These are phyloP conservation scores for Cocos nucifera DNA, from an alignment of 176 grass and related monocot species.

Conservation along the genomic window DNA sequence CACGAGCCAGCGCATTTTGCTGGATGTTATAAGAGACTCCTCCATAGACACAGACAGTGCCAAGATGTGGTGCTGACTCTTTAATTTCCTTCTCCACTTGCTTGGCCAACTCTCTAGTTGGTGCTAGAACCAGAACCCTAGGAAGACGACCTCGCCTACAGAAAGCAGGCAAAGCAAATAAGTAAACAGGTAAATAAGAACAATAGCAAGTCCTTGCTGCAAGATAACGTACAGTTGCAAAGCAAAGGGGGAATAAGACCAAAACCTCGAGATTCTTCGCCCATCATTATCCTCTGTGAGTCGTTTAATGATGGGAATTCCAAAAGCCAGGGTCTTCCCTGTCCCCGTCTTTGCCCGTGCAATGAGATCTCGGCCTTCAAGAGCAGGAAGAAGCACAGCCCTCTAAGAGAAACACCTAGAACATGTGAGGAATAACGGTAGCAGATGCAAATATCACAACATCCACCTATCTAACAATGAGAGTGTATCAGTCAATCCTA, in stretches of 20 bases:
- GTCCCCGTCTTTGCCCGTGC: conserved; percentile 97
- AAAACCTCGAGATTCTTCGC: conserved; percentile 32
- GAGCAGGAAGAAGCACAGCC: conserved; percentile 76
- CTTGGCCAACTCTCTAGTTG: conserved; percentile 89
- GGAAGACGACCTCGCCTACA: conserved; percentile 48
- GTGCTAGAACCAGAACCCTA: conserved; percentile 73
- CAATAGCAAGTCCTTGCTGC: too few relatives aligned
- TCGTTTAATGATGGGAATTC: conserved; percentile 90
- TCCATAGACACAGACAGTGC: conserved; percentile 89
- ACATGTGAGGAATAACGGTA: neutral
- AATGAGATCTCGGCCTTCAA: conserved; percentile 90
- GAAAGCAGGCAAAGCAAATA: neutral
- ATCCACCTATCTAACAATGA: neutral
- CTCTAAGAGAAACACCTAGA: conserved; percentile 40
- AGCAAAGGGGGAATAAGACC: neutral
- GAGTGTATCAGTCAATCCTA: too few relatives aligned
- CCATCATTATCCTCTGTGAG: conserved; percentile 58
- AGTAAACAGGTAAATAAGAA: neutral
- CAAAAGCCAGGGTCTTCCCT: conserved; percentile 91
- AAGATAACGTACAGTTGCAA: too few relatives aligned
- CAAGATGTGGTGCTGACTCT: conserved; percentile 74
- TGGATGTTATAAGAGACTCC: conserved; percentile 87
- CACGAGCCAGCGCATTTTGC: conserved; percentile 70
- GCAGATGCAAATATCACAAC: neutral
- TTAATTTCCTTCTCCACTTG: conserved; percentile 99